Evolutionary conservation across 176 grass and related monocot species (phyloP).

Genomic region (Thinopyrum elongatum): DNA sequence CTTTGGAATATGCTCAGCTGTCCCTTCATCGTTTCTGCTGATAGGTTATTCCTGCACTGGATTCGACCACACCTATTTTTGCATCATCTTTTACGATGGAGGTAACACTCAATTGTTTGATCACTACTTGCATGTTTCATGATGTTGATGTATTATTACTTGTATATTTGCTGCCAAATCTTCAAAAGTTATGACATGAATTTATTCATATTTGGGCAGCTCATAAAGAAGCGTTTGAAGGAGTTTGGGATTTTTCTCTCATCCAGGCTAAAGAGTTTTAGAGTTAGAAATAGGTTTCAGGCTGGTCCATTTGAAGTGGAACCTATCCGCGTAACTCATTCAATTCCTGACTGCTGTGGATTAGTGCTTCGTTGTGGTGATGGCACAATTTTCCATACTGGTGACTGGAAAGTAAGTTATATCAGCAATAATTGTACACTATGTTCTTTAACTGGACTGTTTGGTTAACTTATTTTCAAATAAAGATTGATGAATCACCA

Average conservation of each 20-base stretch:
- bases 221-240: slow-evolving; percentile 97
- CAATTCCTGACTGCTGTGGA: slow-evolving; percentile 98
- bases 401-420: slow-evolving; percentile 94
- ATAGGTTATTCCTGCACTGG: slow-evolving; percentile 96
- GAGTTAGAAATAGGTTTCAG: slow-evolving; percentile 74
- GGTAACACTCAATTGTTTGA: slow-evolving; percentile 43
- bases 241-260: slow-evolving; percentile 91
- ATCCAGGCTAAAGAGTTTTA: slow-evolving; percentile 88
- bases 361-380: slow-evolving; percentile 92
- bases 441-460: neutral
- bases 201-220: slow-evolving; percentile 58
- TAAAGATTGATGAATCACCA: slow-evolving; percentile 95
- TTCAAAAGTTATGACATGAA: slow-evolving; percentile 19
- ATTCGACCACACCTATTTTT: slow-evolving; percentile 87
- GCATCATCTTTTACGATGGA: slow-evolving; percentile 98
- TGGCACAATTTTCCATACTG: slow-evolving; percentile 97
- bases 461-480: slow-evolving; percentile 17
- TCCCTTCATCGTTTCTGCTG: slow-evolving; percentile 22
- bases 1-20: slow-evolving; percentile 23
- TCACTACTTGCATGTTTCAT: slow-evolving; percentile 7
- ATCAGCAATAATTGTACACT: neutral
- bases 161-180: neutral
- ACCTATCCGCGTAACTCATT: slow-evolving; percentile 96
- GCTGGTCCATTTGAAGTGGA: slow-evolving; percentile 99
- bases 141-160: slow-evolving; percentile 14